A percentile compares a stretch with the other conserved stretches of the same genome.
phyloP scores from a whole-genome alignment of 1,139 yeast species.

The Nadsonia commutata region DNA sequence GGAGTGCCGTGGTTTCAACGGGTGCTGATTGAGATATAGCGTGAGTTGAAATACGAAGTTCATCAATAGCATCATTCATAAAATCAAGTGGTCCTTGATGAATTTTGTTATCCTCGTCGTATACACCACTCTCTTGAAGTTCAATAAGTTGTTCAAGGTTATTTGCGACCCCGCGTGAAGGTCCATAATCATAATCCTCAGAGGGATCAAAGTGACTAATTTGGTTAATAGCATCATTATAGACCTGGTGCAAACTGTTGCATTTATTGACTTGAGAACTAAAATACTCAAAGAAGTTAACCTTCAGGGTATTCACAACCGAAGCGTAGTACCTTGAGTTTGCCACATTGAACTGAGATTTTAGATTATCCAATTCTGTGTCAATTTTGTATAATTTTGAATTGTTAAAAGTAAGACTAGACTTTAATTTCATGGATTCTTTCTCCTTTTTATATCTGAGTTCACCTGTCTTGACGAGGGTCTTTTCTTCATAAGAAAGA shows the following conservation, averaged over 20 bases:
- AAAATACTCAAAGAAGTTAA: not conserved
- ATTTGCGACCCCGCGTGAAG: no score
- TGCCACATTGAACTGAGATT: not conserved
- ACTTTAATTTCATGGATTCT: not conserved
- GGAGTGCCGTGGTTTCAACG: no score
- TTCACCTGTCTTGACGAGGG: not conserved
- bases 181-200: no score
- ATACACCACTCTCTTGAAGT: no score
- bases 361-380: not conserved
- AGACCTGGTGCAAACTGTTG: not conserved
- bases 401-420: not conserved
- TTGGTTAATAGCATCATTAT: not conserved
- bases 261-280: not conserved
- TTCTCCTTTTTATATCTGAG: not conserved
- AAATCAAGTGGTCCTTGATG: no score
- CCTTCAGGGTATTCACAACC: not conserved
- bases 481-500: not conserved
- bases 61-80: no score
- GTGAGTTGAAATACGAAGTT: no score
- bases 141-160: no score
- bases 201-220: not conserved
- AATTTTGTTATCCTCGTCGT: no score
- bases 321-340: not conserved
- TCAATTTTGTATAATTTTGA: not conserved
- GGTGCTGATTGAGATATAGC: no score